These are phyloP conservation scores for Plantago ovata DNA, from an alignment of 257 asterid genomes.

Conservation along the genomic window DNA sequence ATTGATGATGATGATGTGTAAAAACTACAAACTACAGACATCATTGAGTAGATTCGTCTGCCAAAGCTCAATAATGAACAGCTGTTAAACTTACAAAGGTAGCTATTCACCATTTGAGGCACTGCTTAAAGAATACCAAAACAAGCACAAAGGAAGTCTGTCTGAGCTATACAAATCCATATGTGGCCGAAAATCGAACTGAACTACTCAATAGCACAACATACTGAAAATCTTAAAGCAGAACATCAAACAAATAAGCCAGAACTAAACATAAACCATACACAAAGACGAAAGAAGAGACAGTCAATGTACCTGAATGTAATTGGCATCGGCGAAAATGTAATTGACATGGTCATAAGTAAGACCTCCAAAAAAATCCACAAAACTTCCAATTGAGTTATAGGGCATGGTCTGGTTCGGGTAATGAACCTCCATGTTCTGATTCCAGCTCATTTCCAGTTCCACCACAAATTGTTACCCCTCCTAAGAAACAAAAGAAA, in stretches of 20 bases:
- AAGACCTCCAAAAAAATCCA: conserved; percentile 89
- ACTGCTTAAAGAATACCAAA: conserved; percentile 1
- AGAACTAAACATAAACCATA: conserved; percentile 1
- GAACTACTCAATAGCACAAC: conserved; percentile 9
- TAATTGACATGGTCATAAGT: conserved; percentile 82
- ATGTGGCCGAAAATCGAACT: no score
- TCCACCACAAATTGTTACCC: not conserved
- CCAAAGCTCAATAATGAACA: conserved; percentile 13
- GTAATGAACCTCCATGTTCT: conserved; percentile 50
- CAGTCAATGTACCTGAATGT: conserved; percentile 51
- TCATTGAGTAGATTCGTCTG: conserved; percentile 4
- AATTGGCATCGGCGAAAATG: conserved; percentile 66
- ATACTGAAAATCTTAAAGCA: conserved; percentile 10
- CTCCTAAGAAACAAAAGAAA: not conserved
- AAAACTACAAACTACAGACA: conserved; percentile 4
- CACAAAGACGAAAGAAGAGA: conserved; percentile 9
- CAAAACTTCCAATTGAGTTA: conserved; percentile 78
- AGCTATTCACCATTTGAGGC: not conserved
- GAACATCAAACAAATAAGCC: not conserved
- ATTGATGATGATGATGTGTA: not conserved
- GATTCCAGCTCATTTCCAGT: conserved; percentile 11
- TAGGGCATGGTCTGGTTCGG: conserved; percentile 66
- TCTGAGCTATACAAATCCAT: no score
- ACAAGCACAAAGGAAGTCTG: no score
- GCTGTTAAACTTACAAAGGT: not conserved